Conservation (phyloP, 805 yeast genomes). For the Teunomyces lycoperdinae region DNA sequence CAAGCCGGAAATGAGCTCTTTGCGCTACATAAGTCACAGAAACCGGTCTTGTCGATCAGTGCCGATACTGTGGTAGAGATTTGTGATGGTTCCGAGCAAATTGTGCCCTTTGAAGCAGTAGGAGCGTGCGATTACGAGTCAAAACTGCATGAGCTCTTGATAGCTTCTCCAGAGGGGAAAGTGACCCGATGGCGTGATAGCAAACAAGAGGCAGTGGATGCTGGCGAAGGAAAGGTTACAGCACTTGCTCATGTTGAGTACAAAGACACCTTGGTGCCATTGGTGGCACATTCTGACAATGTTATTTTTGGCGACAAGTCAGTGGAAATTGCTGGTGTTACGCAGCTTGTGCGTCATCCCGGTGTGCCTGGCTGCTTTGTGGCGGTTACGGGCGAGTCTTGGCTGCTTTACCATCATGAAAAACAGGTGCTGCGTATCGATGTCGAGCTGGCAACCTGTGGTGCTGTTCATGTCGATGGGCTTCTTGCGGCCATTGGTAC, state of each 20-base stretch:
- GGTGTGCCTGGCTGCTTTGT: slow-evolving; percentile 24
- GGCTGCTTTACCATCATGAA: slow-evolving; percentile 16
- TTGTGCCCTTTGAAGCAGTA: not conserved
- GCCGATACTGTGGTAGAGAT: not conserved
- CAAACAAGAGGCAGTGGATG: no score
- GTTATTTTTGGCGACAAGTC: slow-evolving; percentile 12
- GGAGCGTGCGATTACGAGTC: not conserved
- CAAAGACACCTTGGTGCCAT: slow-evolving; percentile 14
- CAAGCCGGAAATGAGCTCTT: slow-evolving; percentile 33
- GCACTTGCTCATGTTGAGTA: slow-evolving; percentile 6
- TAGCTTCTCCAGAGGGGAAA: not conserved
- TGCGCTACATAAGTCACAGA: slow-evolving; percentile 30
- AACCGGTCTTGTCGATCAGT: not conserved
- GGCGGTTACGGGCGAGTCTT: slow-evolving; percentile 22
- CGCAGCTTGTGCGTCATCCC: slow-evolving; percentile 31
- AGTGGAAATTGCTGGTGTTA: slow-evolving; percentile 5
- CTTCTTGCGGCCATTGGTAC: slow-evolving; percentile 42
- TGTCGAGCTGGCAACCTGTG: slow-evolving; percentile 13
- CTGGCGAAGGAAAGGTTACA: not conserved
- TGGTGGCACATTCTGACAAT: slow-evolving; percentile 18
- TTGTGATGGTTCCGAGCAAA: no score
- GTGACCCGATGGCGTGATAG: no score
- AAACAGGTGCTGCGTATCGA: not conserved
- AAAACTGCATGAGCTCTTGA: not conserved
- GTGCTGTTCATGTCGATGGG: slow-evolving; percentile 49